These are phyloP conservation scores for Ustilago tritici DNA, from an alignment of 1,284 basidiomycete genomes.

Conservation along the genomic window DNA sequence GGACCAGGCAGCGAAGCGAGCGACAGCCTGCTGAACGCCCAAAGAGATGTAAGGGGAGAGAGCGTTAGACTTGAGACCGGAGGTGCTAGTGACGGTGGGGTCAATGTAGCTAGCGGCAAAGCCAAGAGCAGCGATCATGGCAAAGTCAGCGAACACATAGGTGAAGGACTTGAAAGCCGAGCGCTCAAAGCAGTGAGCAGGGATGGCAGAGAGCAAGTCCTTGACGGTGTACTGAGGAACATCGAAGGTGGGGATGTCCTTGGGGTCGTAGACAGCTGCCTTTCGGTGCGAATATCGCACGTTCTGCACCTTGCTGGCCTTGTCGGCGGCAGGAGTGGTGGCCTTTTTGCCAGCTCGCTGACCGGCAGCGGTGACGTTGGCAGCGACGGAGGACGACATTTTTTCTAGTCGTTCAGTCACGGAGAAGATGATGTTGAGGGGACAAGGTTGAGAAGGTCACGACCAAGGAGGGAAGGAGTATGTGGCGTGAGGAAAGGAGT, in stretches of 20 bases:
- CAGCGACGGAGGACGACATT: conserved; percentile 55
- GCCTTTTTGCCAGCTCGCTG: conserved; percentile 56
- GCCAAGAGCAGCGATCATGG: conserved; percentile 79
- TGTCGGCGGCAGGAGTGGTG: conserved; percentile 30
- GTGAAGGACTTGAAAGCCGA: conserved; percentile 84
- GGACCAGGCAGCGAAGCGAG: conserved; percentile 81
- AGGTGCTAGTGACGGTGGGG: conserved; percentile 56
- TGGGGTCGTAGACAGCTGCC: conserved; percentile 58
- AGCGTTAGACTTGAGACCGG: conserved; percentile 46
- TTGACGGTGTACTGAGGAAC: conserved; percentile 87
- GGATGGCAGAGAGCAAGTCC: conserved; percentile 86
- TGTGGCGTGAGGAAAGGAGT: conserved; percentile 21
- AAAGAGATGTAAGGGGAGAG: conserved; percentile 73
- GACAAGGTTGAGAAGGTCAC: background rate
- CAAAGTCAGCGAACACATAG: conserved; percentile 84
- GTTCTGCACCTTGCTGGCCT: conserved; percentile 38
- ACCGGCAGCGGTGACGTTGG: conserved; percentile 52
- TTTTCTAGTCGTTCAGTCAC: conserved; percentile 7
- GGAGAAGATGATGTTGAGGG: background rate
- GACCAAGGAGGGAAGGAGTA: background rate
- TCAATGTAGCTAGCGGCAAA: conserved; percentile 80
- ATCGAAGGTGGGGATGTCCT: conserved; percentile 72
- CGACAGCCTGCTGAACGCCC: conserved; percentile 76
- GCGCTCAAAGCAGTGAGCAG: conserved; percentile 91
- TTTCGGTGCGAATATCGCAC: conserved; percentile 63